Evolutionary conservation across 148 eudicot genomes (phyloP).

Genomic region (Suaeda aralocaspica): DNA sequence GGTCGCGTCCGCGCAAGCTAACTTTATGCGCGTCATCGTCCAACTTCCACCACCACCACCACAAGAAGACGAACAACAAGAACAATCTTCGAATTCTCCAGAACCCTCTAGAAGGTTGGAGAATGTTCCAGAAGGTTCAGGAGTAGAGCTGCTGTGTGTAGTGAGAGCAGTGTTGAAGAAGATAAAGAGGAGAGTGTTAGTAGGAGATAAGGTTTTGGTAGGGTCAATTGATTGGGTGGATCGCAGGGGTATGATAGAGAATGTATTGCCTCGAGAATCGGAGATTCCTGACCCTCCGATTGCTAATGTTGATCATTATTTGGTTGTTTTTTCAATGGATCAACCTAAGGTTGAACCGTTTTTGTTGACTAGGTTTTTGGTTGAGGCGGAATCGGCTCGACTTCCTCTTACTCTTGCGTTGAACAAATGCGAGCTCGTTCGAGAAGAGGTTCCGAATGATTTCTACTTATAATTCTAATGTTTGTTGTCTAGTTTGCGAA

Average conservation of each 20-base stretch:
- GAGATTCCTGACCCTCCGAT: conserved; percentile 86
- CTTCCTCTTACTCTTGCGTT: conserved; percentile 70
- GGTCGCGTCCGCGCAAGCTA: conserved; percentile 78
- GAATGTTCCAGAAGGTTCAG: conserved; percentile 25
- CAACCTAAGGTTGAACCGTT: conserved; percentile 73
- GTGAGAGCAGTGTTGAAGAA: conserved; percentile 91
- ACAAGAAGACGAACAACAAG: neutral
- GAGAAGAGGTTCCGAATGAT: conserved; percentile 47
- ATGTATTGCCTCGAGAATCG: conserved; percentile 57
- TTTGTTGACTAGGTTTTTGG: conserved; percentile 71
- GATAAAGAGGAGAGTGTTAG: conserved; percentile 77
- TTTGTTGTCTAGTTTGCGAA: neutral
- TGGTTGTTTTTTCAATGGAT: conserved; percentile 75
- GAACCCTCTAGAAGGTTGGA: neutral
- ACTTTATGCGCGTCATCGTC: conserved; percentile 93
- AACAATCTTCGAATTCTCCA: neutral
- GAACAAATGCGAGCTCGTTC: conserved; percentile 80
- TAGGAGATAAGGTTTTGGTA: conserved; percentile 85
- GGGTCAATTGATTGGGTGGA: conserved; percentile 91
- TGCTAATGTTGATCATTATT: conserved; percentile 81
- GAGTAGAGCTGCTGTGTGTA: conserved; percentile 69
- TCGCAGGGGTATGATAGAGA: conserved; percentile 80
- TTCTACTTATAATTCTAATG: neutral
- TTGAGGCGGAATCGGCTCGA: conserved; percentile 83
- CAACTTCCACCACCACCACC: conserved; percentile 13